These are phyloP conservation scores for Auricularia heimuer DNA, from an alignment of 768 basidiomycete species.

Conservation along the genomic window DNA sequence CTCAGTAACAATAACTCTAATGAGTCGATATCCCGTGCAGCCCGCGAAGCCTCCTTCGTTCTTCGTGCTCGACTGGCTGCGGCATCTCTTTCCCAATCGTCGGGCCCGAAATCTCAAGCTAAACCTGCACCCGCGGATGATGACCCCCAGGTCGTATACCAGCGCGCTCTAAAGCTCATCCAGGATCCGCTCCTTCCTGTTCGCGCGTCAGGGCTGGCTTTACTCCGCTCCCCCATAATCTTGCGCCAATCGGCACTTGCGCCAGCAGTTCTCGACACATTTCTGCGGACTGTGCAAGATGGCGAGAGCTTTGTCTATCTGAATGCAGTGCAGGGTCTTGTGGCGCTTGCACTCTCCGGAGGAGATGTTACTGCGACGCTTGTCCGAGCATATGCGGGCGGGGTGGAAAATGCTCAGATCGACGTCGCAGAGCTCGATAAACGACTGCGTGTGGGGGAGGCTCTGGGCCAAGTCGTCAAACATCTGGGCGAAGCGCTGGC, in stretches of 20 bases:
- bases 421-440: conserved; percentile 52
- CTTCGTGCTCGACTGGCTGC: conserved; percentile 73
- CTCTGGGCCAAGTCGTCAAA: conserved; percentile 65
- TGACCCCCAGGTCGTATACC: conserved; percentile 57
- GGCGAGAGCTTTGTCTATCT: conserved; percentile 95
- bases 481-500: conserved; percentile 61
- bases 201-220: conserved; percentile 80
- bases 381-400: conserved; percentile 50
- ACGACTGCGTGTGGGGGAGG: conserved; percentile 74
- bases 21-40: conserved; percentile 41
- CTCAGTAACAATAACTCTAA: conserved; percentile 34
- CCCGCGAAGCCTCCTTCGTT: conserved; percentile 74
- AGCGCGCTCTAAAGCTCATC: conserved; percentile 75
- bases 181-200: conserved; percentile 91
- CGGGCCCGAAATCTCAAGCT: conserved; percentile 22
- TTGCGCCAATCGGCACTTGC: conserved; percentile 51
- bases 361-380: conserved; percentile 65
- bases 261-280: conserved; percentile 80
- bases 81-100: conserved; percentile 12
- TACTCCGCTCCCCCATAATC: conserved; percentile 44
- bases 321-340: conserved; percentile 83
- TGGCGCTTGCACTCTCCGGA: conserved; percentile 71
- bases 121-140: conserved; percentile 27
- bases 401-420: conserved; percentile 30
- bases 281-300: conserved; percentile 75